Conservation (phyloP, 2,329 filamentous ascomycete genomes). For the Polytolypa hystricis region DNA sequence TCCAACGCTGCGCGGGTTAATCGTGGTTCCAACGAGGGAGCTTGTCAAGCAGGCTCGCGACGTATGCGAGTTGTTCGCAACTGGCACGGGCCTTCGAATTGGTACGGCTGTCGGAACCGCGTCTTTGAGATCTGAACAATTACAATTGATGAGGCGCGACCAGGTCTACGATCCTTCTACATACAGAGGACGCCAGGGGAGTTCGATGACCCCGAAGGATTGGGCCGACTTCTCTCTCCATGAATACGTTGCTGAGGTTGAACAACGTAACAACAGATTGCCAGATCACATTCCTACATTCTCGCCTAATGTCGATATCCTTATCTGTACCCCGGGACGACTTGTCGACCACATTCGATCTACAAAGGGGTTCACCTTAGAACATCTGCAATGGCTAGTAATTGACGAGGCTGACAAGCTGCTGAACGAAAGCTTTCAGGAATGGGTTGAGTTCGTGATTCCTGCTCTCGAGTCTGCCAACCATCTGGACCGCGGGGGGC, state of each 20-base stretch:
- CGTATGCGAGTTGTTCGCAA: slow-evolving; percentile 62
- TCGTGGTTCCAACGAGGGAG: slow-evolving; percentile 85
- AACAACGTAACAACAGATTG: slow-evolving; percentile 32
- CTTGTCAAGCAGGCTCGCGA: slow-evolving; percentile 77
- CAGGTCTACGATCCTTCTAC: slow-evolving; percentile 55
- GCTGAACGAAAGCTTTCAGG: slow-evolving; percentile 82
- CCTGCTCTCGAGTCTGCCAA: slow-evolving; percentile 40
- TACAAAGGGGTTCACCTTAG: slow-evolving; percentile 70
- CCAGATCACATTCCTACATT: slow-evolving; percentile 53
- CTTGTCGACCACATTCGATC: slow-evolving; percentile 82
- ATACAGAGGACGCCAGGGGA: slow-evolving; percentile 39
- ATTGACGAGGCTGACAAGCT: slow-evolving; percentile 92
- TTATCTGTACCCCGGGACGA: slow-evolving; percentile 84
- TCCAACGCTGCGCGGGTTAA: slow-evolving; percentile 62
- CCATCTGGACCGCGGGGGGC: slow-evolving; percentile 38
- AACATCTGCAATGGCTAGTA: slow-evolving; percentile 73
- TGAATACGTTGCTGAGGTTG: slow-evolving; percentile 33
- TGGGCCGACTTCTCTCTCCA: slow-evolving; percentile 38
- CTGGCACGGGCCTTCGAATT: slow-evolving; percentile 62
- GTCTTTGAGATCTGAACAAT: slow-evolving; percentile 56
- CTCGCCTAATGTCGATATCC: slow-evolving; percentile 69
- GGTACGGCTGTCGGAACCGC: slow-evolving; percentile 76
- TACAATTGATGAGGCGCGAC: slow-evolving; percentile 50
- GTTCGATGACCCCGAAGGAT: slow-evolving; percentile 32
- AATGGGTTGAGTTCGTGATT: slow-evolving; percentile 70